Conservation (phyloP, 2,329 filamentous ascomycete genomes). For the Cryphonectria radicalis region DNA sequence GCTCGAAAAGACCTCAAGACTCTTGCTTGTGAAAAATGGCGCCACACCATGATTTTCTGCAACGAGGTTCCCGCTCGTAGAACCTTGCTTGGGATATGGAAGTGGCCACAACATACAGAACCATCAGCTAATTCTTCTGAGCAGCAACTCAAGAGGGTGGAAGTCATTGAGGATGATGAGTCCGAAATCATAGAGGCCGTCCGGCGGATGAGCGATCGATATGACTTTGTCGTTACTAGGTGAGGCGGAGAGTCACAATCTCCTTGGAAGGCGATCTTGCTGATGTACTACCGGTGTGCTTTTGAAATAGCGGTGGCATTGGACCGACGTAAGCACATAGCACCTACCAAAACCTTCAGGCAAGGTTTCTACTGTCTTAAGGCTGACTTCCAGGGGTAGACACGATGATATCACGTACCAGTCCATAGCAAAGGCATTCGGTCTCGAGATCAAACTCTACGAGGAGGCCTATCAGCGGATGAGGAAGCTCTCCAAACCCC, state of each 20-base stretch:
- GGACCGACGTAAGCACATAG: conserved; percentile 76
- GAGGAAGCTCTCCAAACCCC: conserved; percentile 77
- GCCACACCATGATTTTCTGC: background rate
- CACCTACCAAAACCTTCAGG: background rate
- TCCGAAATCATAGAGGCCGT: conserved; percentile 87
- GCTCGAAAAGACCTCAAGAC: background rate
- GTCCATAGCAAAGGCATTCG: conserved; percentile 89
- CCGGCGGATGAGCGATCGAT: conserved; percentile 81
- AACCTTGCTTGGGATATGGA: background rate
- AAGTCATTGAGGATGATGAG: conserved; percentile 94
- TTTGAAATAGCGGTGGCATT: conserved; percentile 73
- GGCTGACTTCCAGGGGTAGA: conserved; percentile 46
- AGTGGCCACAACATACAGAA: background rate
- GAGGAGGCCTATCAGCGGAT: conserved; percentile 78
- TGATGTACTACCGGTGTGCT: conserved; percentile 25
- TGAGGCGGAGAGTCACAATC: conserved; percentile 32
- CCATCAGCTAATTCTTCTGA: conserved; percentile 14
- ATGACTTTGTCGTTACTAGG: conserved; percentile 94
- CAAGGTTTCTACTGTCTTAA: conserved; percentile 14
- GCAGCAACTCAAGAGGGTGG: conserved; percentile 77
- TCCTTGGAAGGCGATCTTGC: background rate
- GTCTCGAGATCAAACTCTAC: conserved; percentile 76
- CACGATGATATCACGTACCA: conserved; percentile 98
- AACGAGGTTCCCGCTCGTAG: background rate
- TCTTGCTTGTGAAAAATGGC: background rate